Evolutionary conservation across 768 basidiomycete species (phyloP).

Genomic region (Chalciporus piperatus): DNA sequence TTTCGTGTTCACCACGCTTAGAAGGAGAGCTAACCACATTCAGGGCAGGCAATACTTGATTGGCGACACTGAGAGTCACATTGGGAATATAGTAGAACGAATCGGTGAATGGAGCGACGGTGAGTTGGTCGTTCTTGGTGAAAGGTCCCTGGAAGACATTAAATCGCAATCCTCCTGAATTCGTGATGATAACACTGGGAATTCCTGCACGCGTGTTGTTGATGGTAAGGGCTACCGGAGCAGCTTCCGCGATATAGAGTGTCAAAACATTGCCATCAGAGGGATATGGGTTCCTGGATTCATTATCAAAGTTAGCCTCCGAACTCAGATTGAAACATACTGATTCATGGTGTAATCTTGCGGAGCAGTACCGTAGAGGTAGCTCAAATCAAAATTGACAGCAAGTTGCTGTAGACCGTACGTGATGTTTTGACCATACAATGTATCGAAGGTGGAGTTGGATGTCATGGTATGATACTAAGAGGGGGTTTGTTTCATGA

Average conservation of each 20-base stretch:
- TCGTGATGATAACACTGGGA: slow-evolving; percentile 63
- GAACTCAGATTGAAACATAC: slow-evolving; percentile 32
- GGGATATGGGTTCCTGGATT: slow-evolving; percentile 55
- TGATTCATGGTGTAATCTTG: slow-evolving; percentile 68
- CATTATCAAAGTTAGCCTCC: background rate
- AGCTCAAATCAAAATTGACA: slow-evolving; percentile 57
- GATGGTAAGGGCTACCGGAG: slow-evolving; percentile 53
- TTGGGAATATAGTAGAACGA: slow-evolving; percentile 60
- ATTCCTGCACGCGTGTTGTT: slow-evolving; percentile 62
- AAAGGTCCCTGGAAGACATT: slow-evolving; percentile 68
- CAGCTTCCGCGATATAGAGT: slow-evolving; percentile 50
- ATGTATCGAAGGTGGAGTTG: slow-evolving; percentile 60
- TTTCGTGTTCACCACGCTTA: slow-evolving; percentile 13
- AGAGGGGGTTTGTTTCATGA: background rate
- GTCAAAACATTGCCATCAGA: slow-evolving; percentile 60
- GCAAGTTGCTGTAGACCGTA: slow-evolving; percentile 46
- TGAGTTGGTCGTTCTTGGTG: slow-evolving; percentile 79
- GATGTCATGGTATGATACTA: slow-evolving; percentile 64
- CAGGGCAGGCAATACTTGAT: slow-evolving; percentile 49
- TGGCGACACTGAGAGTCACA: slow-evolving; percentile 50
- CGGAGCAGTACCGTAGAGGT: slow-evolving; percentile 69
- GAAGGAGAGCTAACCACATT: slow-evolving; percentile 36
- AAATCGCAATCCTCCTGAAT: slow-evolving; percentile 65
- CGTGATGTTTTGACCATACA: slow-evolving; percentile 50
- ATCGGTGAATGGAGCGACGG: slow-evolving; percentile 68